phyloP scores from a whole-genome alignment of 306 rosid genomes.

The Rosa persica region DNA sequence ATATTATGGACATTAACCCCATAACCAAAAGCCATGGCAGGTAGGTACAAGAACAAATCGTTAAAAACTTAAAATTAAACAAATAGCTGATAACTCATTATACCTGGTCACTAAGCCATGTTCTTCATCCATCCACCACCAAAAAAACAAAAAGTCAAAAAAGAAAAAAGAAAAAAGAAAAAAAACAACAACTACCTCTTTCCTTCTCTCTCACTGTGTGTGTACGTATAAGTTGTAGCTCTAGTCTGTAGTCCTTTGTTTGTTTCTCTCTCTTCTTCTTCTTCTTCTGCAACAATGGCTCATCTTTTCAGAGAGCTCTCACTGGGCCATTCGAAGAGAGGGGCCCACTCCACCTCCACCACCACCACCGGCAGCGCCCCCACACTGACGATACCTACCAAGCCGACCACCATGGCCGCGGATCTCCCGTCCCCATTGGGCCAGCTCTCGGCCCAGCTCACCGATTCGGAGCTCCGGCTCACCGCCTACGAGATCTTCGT shows the following conservation, averaged over 20 bases:
- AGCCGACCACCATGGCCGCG: slow-evolving; percentile 30
- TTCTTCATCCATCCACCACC: not conserved
- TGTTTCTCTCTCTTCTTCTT: not conserved
- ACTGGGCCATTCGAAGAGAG: slow-evolving; percentile 88
- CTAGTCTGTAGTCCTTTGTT: not conserved
- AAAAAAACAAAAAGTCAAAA: not conserved
- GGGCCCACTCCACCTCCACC: slow-evolving; percentile 28
- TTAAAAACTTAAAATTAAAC: not conserved
- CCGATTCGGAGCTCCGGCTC: slow-evolving; percentile 74
- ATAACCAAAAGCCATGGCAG: not conserved
- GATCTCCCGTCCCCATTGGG: slow-evolving; percentile 90
- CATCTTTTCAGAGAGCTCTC: slow-evolving; percentile 89
- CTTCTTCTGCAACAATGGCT: slow-evolving; percentile 54
- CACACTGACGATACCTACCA: slow-evolving; percentile 32
- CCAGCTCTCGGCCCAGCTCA: slow-evolving; percentile 58
- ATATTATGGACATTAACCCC: not conserved
- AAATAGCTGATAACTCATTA: not conserved
- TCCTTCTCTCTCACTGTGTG: not conserved
- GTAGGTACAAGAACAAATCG: not conserved
- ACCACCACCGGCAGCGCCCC: slow-evolving; percentile 4
- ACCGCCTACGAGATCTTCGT: slow-evolving; percentile 98
- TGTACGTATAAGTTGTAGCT: not conserved
- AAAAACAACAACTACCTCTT: not conserved
- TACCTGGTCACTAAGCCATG: not conserved
- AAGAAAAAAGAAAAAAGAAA: not conserved